Evolutionary conservation across 176 grass and related monocot genomes (phyloP), one percentile per base, ranked within the genome.

Genomic region (Typha latifolia): DNA sequence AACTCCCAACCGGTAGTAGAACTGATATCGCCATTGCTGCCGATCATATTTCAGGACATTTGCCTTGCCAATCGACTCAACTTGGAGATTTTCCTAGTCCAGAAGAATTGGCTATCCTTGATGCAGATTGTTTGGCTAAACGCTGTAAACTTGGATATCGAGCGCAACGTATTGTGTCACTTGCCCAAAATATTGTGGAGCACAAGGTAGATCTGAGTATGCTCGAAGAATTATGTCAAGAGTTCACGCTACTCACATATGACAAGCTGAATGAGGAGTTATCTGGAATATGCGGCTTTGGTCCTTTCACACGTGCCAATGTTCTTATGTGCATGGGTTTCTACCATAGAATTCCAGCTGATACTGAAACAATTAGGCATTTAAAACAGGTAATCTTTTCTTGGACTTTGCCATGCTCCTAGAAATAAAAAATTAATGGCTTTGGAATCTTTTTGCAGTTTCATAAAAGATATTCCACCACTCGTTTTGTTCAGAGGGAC

Each of bases 261-360:
- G 81, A 82, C 27, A 78, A 51, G 77, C 37, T 95, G 63, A 74
- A 87, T 29, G 20, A 18, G 21, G 82, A 90, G 81, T 69, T 90
- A 27, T 67, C 70, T 15, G 9, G 14, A 27, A 77, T 95, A 53
- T 72, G 26, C 0, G 90, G 90, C 31, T 90, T 95, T 63, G 90
- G 90, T 12, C 90, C 90, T 69, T 95, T 90, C 63, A 95, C 90
- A 15, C 73, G 86, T 66, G 80, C 81, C 57, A 90, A 87, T 80
- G 86, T 90, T 15, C 76, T 95, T 15, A 84, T 86, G 83, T 95
- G 90, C 77, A 86, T 95, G 86, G 86, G 90, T 32, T 95, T 82
- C 74, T 82, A 74, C 23, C 86, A 95, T 64, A 82, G 53, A 18
- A 82, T 95, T 63, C 83, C 90, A 43, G 74, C 71, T 49, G 90